Evolutionary conservation across 106 monocot genomes (phyloP), one percentile per base, ranked within the genome.

Genomic region (Platanthera zijinensis): DNA sequence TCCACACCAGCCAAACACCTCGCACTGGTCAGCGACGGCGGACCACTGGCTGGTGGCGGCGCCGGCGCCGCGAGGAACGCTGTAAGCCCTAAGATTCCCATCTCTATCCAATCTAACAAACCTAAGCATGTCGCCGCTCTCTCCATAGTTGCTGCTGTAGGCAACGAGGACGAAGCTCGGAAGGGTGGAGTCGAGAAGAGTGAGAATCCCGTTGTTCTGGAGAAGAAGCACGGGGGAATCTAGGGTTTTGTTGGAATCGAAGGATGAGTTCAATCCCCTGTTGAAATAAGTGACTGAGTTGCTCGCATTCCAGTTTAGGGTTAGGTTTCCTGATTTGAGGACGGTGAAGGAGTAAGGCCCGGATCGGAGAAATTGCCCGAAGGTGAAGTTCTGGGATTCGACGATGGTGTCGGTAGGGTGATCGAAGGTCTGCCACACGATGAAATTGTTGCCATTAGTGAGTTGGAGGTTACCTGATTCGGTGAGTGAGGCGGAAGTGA

Each of bases 1-100:
- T 13, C 96, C 96, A 73, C 96, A 96, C 71, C 80, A 96, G 7
- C 90, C 92, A 81, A 93, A 96, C 14, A 96, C 92, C 75, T 90
- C 78, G 73, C 96, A 96, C 68, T 96, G 96, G 72, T 96, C 96
- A 2, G 68, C 62, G 9, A 96, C 90, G 11, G 90, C 92, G 1
- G 90, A 76, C 96, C 96, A 96, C 51, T 79, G 77, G 0, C 49
- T 72, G 10, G 9, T 62, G 17, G 69, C 76, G 50, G 1, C 30
- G 69, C 57, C 30, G 69, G 51, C 78, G 17, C 83, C 81, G 0
- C 54, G 51, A 3, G n/a, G 0, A 3, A 56, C 76, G 45, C 87
- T 89, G 73, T 96, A 96, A 13, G 90, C 89, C 30, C 96, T 73
- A 11, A 96, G 61, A 49, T 96, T 96, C 19, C 96, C 96, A 73